A percentile compares a stretch with the other conserved stretches of the same genome.
Evolutionary conservation across 768 basidiomycete species (phyloP).

Genomic region (Mycena epipterygia): DNA sequence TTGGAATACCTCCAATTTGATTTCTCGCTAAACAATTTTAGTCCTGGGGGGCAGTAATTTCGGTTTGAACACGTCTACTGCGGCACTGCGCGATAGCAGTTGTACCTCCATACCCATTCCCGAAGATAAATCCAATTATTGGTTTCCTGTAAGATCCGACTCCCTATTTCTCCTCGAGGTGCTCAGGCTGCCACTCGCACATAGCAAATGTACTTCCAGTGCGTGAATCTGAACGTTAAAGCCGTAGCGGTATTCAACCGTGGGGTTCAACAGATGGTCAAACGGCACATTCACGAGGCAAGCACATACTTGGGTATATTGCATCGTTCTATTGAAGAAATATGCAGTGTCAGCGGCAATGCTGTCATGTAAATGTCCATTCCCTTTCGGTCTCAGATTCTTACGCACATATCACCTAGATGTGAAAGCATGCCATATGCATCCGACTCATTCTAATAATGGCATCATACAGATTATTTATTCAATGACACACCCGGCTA

Average conservation of each 20-base stretch:
- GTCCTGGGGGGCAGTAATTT: conserved; percentile 37
- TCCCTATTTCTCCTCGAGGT: background rate
- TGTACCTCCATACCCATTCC: conserved; percentile 37
- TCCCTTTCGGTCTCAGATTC: background rate
- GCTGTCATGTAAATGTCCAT: conserved; percentile 31
- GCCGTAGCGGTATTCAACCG: background rate
- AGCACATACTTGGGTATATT: background rate
- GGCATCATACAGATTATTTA: conserved; percentile 24
- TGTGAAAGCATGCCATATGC: background rate
- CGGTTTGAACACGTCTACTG: conserved; percentile 32
- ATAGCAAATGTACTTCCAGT: conserved; percentile 38
- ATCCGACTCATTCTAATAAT: background rate
- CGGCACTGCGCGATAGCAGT: conserved; percentile 23
- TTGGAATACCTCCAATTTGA: no score
- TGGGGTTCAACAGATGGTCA: conserved; percentile 21
- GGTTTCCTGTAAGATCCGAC: conserved; percentile 27
- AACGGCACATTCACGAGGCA: conserved; percentile 36
- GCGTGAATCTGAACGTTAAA: background rate
- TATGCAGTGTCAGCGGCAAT: conserved; percentile 32
- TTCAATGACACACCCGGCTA: conserved; percentile 36
- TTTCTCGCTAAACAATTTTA: background rate
- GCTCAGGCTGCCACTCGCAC: background rate
- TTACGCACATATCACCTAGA: background rate
- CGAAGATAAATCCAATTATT: conserved; percentile 37
- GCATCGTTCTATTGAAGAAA: background rate